Base-by-base conservation (phyloP, 345 rosid species). In the Cardamine resedifolia region DNA sequence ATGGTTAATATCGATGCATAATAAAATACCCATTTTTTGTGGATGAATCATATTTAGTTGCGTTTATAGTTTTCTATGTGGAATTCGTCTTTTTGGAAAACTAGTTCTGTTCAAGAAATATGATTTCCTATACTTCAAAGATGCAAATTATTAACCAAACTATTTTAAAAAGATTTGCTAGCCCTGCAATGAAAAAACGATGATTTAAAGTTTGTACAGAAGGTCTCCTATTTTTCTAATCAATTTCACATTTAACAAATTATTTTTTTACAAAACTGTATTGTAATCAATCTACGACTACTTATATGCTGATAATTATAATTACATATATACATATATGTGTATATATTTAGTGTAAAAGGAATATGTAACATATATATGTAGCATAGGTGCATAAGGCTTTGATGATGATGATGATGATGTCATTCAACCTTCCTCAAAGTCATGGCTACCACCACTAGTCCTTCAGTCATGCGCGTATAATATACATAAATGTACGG, bases 391-490 rank as follows among this genome's bases (percentile, higher is more conserved):
- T 36, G 24, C 64, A 58, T 57, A 30, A 48, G 30, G 52, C 0
- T 49, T 33, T 55, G 61, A 39, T 62, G 57, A 36, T 41, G 69
- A 57, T 74, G 73, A 63, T 39, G 72, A 58, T 80, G 76, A 72
- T 71, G 81, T 84, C 90, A 84, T 69, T 70, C 48, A 60, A 70
- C 79, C 72, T 72, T 68, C 47, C 58, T 72, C 83, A 39, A 76
- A 80, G 82, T 72, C 79, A 84, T 55, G 79, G 77, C 48, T 44
- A 63, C 55, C 69, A 56, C 26, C 20, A 71, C 52, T 65, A 47
- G 33, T 33, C 31, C 33, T 41, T 31, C 12, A 67, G 56, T 65
- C 41, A 65, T 70, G 62, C 71, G 67, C 49, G 14, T 20, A 43
- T 52, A 63, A 30, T 58, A 53, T 10, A 52, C 8, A 73, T 5